These are phyloP conservation scores for Heritiera littoralis DNA, from an alignment of 345 rosid species.

Conservation along the genomic window DNA sequence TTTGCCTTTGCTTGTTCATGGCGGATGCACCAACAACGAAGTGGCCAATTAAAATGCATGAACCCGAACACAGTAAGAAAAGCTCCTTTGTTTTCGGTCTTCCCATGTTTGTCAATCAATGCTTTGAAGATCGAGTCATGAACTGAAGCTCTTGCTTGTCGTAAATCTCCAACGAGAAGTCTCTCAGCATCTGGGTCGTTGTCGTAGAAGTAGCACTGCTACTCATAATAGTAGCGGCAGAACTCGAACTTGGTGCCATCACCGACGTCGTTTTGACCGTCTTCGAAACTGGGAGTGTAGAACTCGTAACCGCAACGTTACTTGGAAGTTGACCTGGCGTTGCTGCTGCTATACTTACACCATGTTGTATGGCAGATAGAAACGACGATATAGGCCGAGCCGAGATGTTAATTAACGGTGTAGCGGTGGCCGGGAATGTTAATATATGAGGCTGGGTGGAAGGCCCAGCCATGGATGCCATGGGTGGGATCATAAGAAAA, in stretches of 20 bases:
- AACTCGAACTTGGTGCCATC: slow-evolving; percentile 58
- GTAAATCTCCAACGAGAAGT: slow-evolving; percentile 72
- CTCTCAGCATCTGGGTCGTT: slow-evolving; percentile 62
- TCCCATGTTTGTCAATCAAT: slow-evolving; percentile 20
- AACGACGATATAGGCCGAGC: slow-evolving; percentile 59
- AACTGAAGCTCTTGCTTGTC: slow-evolving; percentile 73
- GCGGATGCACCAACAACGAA: slow-evolving; percentile 24
- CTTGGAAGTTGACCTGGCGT: slow-evolving; percentile 31
- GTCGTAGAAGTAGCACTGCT: slow-evolving; percentile 12
- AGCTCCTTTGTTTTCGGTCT: not conserved
- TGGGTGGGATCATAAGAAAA: slow-evolving; percentile 60
- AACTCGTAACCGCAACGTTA: slow-evolving; percentile 26
- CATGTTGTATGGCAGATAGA: slow-evolving; percentile 56
- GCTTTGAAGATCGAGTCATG: slow-evolving; percentile 58
- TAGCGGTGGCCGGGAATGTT: slow-evolving; percentile 56
- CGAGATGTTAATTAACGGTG: slow-evolving; percentile 48
- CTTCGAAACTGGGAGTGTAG: slow-evolving; percentile 35
- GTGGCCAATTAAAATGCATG: not conserved
- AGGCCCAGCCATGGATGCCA: slow-evolving; percentile 38
- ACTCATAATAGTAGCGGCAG: slow-evolving; percentile 27
- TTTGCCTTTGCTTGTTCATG: slow-evolving; percentile 25
- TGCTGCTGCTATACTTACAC: slow-evolving; percentile 31
- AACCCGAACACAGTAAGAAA: not conserved
- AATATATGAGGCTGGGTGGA: slow-evolving; percentile 56
- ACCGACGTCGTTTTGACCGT: slow-evolving; percentile 37